These are phyloP conservation scores for Trichosporon inkin DNA, from an alignment of 1,284 basidiomycete genomes.

Conservation along the genomic window DNA sequence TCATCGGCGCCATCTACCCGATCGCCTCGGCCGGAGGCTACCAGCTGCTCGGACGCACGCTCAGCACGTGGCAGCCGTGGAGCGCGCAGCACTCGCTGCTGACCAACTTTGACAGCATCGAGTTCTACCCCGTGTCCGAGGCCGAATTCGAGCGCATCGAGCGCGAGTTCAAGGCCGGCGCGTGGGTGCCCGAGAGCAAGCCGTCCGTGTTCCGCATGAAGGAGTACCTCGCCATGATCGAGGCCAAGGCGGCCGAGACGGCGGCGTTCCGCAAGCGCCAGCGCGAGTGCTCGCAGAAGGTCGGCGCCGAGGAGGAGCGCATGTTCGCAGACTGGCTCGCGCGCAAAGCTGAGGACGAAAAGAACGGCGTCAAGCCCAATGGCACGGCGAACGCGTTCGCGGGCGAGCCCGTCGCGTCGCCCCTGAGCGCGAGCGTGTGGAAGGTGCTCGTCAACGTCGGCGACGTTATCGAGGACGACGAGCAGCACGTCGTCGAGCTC, in stretches of 20 bases:
- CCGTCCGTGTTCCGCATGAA: slow-evolving; percentile 36
- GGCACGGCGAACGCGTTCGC: slow-evolving; percentile 3
- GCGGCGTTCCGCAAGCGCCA: slow-evolving; percentile 51
- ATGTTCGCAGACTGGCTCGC: slow-evolving; percentile 19
- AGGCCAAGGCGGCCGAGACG: slow-evolving; percentile 45
- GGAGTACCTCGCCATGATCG: slow-evolving; percentile 16
- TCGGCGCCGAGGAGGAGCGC: slow-evolving; percentile 32
- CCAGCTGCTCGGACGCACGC: slow-evolving; percentile 56
- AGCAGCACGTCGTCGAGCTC: slow-evolving; percentile 57
- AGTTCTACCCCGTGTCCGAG: slow-evolving; percentile 39
- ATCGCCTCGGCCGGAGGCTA: slow-evolving; percentile 64
- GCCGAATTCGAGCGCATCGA: slow-evolving; percentile 53
- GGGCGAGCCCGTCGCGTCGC: slow-evolving; percentile 45
- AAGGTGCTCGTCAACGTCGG: slow-evolving; percentile 56
- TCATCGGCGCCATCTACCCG: slow-evolving; percentile 61
- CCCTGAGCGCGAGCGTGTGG: slow-evolving; percentile 59
- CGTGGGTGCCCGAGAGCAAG: slow-evolving; percentile 54
- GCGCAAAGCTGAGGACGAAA: slow-evolving; percentile 23
- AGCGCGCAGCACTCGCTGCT: slow-evolving; percentile 60
- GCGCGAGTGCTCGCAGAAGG: slow-evolving; percentile 27
- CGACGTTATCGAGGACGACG: slow-evolving; percentile 54
- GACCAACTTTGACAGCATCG: slow-evolving; percentile 62
- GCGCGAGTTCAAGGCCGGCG: slow-evolving; percentile 60
- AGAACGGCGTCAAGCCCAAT: slow-evolving; percentile 4
- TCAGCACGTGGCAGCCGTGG: slow-evolving; percentile 38